Evolutionary conservation across 192 early-diverging fungal genomes (phyloP).

Genomic region (Mortierella hygrophila): DNA sequence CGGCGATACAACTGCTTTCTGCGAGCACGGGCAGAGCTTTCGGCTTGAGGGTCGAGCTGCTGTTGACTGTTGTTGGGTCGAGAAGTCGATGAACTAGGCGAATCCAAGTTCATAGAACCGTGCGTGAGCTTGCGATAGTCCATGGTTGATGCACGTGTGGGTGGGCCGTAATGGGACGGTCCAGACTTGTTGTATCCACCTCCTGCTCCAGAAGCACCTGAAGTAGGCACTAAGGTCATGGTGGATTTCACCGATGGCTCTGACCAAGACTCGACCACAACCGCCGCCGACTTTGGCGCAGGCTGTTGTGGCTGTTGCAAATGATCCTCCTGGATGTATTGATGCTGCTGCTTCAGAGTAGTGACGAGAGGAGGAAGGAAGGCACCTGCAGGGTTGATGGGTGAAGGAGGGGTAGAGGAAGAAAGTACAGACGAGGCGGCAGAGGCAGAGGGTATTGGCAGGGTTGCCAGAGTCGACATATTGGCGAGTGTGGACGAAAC

Average conservation of each 20-base stretch:
- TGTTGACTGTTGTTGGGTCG: slow-evolving; percentile 27
- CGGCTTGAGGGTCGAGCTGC: slow-evolving; percentile 7
- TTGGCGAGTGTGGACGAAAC: slow-evolving; percentile 45
- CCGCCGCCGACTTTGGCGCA: not conserved
- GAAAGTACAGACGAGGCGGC: not conserved
- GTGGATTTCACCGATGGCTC: not conserved
- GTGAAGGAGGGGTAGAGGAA: not conserved
- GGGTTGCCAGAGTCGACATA: slow-evolving; percentile 35
- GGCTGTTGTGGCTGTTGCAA: slow-evolving; percentile 20
- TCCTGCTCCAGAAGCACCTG: slow-evolving; percentile 33
- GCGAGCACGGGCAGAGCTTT: slow-evolving; percentile 22
- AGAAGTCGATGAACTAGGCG: slow-evolving; percentile 12
- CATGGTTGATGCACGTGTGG: slow-evolving; percentile 46
- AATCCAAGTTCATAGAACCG: slow-evolving; percentile 22
- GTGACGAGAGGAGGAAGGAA: not conserved
- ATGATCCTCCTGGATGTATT: not conserved
- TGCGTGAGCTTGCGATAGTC: slow-evolving; percentile 31
- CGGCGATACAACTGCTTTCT: slow-evolving; percentile 52
- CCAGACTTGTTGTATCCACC: slow-evolving; percentile 24
- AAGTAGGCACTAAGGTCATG: slow-evolving; percentile 2
- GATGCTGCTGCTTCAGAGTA: not conserved
- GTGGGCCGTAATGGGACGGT: slow-evolving; percentile 12
- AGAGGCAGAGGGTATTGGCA: slow-evolving; percentile 39
- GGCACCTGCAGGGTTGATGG: not conserved
- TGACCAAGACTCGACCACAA: not conserved